These are phyloP conservation scores for Capsella bursapastoris DNA, from an alignment of 345 rosid genomes.

Conservation along the genomic window DNA sequence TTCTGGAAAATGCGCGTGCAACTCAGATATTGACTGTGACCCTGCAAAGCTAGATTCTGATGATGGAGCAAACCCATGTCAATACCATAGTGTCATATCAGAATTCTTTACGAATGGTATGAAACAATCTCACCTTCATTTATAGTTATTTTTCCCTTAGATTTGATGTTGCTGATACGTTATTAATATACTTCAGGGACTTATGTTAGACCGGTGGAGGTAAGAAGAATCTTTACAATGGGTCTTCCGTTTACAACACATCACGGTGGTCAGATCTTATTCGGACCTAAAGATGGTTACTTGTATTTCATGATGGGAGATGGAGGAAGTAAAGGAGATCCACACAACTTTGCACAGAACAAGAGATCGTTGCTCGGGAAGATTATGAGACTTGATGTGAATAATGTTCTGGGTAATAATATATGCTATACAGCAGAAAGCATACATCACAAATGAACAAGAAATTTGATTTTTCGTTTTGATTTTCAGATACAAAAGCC, in stretches of 20 bases:
- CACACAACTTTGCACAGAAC: constrained; percentile 55
- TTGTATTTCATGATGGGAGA: constrained; percentile 63
- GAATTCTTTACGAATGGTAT: constrained; percentile 66
- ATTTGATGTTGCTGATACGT: constrained; percentile 5
- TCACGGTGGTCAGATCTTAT: constrained; percentile 63
- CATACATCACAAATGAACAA: constrained; percentile 12
- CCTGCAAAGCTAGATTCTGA: constrained; percentile 68
- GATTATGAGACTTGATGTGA: constrained; percentile 59
- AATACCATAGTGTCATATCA: constrained; percentile 69
- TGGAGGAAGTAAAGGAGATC: constrained; percentile 50
- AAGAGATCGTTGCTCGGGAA: constrained; percentile 65
- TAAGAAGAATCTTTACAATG: constrained; percentile 57
- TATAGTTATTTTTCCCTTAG: constrained; percentile 20
- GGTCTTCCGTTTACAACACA: constrained; percentile 54
- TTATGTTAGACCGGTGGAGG: constrained; percentile 47
- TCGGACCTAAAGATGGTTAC: constrained; percentile 61
- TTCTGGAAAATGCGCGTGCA: constrained; percentile 79
- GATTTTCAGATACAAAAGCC: constrained; percentile 37
- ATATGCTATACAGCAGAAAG: background rate
- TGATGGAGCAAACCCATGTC: constrained; percentile 68
- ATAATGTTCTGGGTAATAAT: constrained; percentile 47
- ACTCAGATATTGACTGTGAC: constrained; percentile 78
- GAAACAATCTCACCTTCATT: constrained; percentile 34
- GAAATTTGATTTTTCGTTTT: background rate
- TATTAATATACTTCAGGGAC: constrained; percentile 32